Base-by-base conservation (phyloP, 139 green algal species). In the Monoraphidium neglectum region DNA sequence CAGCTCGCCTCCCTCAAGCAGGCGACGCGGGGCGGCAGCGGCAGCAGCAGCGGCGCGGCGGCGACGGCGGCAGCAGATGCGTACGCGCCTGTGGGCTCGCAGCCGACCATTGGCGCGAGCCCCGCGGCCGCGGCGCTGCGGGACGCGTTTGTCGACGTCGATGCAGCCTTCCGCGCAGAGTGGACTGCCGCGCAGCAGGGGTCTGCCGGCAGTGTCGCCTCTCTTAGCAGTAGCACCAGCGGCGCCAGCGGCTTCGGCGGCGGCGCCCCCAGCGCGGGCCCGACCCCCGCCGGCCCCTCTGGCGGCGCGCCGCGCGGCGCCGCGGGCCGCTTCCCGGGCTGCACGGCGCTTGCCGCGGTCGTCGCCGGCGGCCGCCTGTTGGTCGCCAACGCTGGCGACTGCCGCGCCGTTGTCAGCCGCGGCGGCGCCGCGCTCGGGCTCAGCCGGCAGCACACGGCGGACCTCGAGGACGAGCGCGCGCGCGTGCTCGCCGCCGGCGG, bases 371-470 rank as follows among this genome's bases (percentile, higher is more conserved):
- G 64, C 6, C 56, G 65, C 30, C 77, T 98, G 62, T 74, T 82
- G 24, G 83, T 97, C 2, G 94, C 93, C 16, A 96, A 97, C 69
- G 87, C 93, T 23, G 95, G 95, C 5, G 95, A 98, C 82, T 95
- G 95, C 82, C 77, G 95, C 3, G 90, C 91, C 13, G 90, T 98
- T 57, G 68, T 98, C 40, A 92, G 87, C 72, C 77, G 90, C 0
- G 69, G 64, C 8, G 86, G 88, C 6, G 70, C 83, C 35, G 87
- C 90, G 12, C 66, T 95, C 46, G 67, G 78, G 26, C 83, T 95
- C 33, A 94, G 80, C n/a, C 57, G 76, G 3, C 95, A 98, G 78
- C 95, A 98, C 71, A 95, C 87, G 6, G 90, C 91, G 0, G 88
- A 87, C 16, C 43, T 87, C 37, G 68, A 74, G 1, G 81, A 84